Evolutionary conservation across 164 flowering plant species (phyloP), one percentile per base, ranked within the genome.

Genomic region (Chloranthus sessilifolius): DNA sequence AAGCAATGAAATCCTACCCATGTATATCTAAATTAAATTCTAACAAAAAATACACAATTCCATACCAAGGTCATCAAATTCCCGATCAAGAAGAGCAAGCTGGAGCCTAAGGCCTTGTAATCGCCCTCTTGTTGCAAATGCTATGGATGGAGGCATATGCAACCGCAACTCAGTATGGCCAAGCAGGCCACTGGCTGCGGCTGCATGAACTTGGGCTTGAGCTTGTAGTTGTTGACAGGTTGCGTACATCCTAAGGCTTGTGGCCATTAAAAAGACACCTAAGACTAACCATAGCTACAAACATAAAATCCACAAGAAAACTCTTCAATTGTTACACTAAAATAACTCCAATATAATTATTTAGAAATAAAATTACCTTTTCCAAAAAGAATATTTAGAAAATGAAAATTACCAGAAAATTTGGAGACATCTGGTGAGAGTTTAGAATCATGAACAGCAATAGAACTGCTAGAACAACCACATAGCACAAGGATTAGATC

Each of bases 141-240:
- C 83, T 52, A 89, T 83, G 2, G 97, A 82, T 34, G 97, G 86
- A 15, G 99, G 99, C 88, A 87, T 67, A 42, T 81, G 83, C 66
- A 94, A 62, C 39, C 85, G 78, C 69, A 94, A 62, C 62, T 94
- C 97, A 22, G 97, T 83, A 28, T 77, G 96, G 52, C 94, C 83
- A 39, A 87, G 82, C 49, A 90, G 71, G 26, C 87, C 88, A 72
- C 75, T 80, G 35, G 99, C 88, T 12, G 87, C 83, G 6, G 76
- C 80, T 56, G 85, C 95, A 67, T 81, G 92, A 49, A 90, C 95
- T 63, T 81, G 96, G 23, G 92, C 90, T 60, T 88, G 99, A 53
- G 87, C 99, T 74, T 89, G 99, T 56, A 94, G 88, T 64, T 87
- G 99, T 56, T 87, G 97, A 71, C 95, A 89, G 34, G 96, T 85